Conservation (phyloP, 208 protist genomes). For the Leishmania tropica region DNA sequence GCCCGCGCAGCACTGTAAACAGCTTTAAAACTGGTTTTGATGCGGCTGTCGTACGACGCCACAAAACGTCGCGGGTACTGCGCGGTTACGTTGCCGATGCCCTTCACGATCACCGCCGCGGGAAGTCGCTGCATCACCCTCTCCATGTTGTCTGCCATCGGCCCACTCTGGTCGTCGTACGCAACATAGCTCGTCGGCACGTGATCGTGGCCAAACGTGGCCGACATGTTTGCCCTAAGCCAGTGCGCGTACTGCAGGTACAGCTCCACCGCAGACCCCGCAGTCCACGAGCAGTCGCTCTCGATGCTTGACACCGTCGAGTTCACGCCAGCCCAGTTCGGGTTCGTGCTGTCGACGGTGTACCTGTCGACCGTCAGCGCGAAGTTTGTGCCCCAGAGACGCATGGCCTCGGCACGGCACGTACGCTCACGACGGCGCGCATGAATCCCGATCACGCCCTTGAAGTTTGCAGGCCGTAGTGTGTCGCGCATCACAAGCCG, state of each 20-base stretch:
- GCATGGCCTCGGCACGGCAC: slow-evolving; percentile 8
- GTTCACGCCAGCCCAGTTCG: background rate
- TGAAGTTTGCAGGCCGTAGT: slow-evolving; percentile 7
- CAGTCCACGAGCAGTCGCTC: slow-evolving; percentile 22
- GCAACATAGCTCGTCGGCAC: slow-evolving; percentile 7
- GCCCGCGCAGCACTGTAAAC: background rate
- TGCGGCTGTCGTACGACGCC: background rate
- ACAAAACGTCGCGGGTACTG: background rate
- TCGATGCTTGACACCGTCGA: slow-evolving; percentile 1
- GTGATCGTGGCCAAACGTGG: background rate
- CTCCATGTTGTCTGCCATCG: slow-evolving; percentile 12
- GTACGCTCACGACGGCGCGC: slow-evolving; percentile 18
- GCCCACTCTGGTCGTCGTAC: slow-evolving; percentile 20
- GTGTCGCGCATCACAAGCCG: slow-evolving; percentile 6
- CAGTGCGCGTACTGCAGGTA: background rate
- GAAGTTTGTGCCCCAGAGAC: slow-evolving; percentile 2
- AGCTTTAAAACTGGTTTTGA: background rate
- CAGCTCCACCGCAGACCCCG: background rate
- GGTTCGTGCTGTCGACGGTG: background rate
- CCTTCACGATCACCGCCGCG: background rate
- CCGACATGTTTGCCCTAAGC: background rate
- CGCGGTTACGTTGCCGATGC: slow-evolving; percentile 1
- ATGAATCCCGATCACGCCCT: slow-evolving; percentile 18
- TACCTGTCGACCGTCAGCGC: slow-evolving; percentile 2
- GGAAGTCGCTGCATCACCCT: background rate